Percentiles rank a stretch among this genome's conserved stretches.
These are phyloP conservation scores for Aspergillus tubingensis DNA, from an alignment of 2,329 filamentous ascomycete species.

Conservation along the genomic window DNA sequence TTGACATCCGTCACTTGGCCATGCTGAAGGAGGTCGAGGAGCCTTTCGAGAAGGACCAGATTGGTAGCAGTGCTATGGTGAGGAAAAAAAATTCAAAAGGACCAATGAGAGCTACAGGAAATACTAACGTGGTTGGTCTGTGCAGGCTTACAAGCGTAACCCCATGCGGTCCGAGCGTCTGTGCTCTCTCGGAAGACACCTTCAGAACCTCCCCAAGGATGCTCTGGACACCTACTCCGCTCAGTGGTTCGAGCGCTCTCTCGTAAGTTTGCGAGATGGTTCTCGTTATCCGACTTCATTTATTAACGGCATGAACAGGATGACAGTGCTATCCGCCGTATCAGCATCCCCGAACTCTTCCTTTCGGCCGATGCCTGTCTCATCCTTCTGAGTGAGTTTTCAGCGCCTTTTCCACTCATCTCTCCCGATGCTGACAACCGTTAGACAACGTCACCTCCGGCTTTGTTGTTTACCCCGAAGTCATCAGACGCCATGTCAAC, in stretches of 20 bases:
- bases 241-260: conserved; percentile 76
- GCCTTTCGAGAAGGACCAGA: conserved; percentile 78
- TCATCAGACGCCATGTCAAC: conserved; percentile 67
- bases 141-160: conserved; percentile 66
- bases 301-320: conserved; percentile 47
- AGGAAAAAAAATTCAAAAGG: conserved; percentile 1
- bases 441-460: conserved; percentile 68
- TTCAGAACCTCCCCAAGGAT: conserved; percentile 56
- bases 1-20: conserved; percentile 73
- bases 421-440: neutral
- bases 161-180: conserved; percentile 61
- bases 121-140: conserved; percentile 35
- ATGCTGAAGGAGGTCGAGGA: conserved; percentile 82
- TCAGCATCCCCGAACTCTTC: conserved; percentile 65
- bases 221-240: conserved; percentile 67
- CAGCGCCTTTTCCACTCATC: neutral
- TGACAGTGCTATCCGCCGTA: conserved; percentile 67
- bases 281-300: neutral
- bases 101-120: conserved; percentile 2
- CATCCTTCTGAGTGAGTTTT: conserved; percentile 37
- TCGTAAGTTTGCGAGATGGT: conserved; percentile 42
- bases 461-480: conserved; percentile 75
- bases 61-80: conserved; percentile 65
- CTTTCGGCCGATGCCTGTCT: conserved; percentile 65
- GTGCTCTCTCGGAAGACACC: conserved; percentile 59